phyloP scores from a whole-genome alignment of 805 yeast species.

The Nakazawaea anatomiae region DNA sequence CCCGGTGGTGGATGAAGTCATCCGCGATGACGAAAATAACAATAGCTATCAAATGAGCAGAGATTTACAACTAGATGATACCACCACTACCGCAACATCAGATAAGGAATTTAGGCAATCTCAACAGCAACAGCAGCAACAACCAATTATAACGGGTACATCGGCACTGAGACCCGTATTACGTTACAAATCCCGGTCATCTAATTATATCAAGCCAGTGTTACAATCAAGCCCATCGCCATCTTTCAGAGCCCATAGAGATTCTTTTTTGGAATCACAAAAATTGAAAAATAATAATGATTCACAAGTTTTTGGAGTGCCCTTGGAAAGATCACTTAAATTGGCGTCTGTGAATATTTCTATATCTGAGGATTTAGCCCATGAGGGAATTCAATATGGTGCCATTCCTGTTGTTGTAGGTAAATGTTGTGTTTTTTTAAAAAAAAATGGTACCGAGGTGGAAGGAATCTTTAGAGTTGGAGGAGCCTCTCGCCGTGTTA shows the following conservation, averaged over 20 bases:
- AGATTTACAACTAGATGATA: background rate
- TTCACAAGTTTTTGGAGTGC: slow-evolving; percentile 71
- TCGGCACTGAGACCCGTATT: slow-evolving; percentile 34
- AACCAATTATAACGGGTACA: background rate
- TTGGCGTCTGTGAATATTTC: slow-evolving; percentile 76
- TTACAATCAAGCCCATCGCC: slow-evolving; percentile 27
- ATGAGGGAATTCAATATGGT: slow-evolving; percentile 74
- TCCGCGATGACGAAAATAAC: background rate
- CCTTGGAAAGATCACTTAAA: slow-evolving; percentile 61
- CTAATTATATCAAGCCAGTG: slow-evolving; percentile 32
- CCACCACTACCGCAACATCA: background rate
- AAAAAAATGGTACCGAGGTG: slow-evolving; percentile 67
- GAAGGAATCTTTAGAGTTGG: slow-evolving; percentile 94
- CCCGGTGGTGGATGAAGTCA: slow-evolving; percentile 1
- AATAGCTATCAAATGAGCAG: background rate
- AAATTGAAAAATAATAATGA: slow-evolving; percentile 38
- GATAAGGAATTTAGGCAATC: background rate
- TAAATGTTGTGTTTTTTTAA: slow-evolving; percentile 83
- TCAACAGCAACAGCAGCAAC: slow-evolving; percentile 18
- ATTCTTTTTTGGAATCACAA: slow-evolving; percentile 37
- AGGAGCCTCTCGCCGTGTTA: slow-evolving; percentile 84
- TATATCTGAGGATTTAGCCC: slow-evolving; percentile 48
- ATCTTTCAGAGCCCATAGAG: slow-evolving; percentile 40
- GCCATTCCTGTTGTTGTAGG: slow-evolving; percentile 92
- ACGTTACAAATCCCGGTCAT: slow-evolving; percentile 44